Evolutionary conservation across 805 yeast species (phyloP), one percentile per base, ranked within the genome.

Genomic region (Sugiyamaella smithiae): DNA sequence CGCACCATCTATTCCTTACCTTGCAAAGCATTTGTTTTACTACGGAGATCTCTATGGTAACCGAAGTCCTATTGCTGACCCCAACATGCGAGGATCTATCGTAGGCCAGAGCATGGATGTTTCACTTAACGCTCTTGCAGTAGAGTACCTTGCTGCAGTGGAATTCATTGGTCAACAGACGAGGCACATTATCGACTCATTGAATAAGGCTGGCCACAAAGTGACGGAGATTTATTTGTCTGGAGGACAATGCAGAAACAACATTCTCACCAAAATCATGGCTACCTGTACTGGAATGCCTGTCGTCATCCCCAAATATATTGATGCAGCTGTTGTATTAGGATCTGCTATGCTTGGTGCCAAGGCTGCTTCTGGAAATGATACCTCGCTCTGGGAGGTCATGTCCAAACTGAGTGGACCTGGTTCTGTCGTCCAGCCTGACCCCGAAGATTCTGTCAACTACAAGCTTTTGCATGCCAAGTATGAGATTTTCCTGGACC

Each of bases 101-200:
- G 84, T 89, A 56, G 99, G 99, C 2, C 89, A 86, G 61, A 80
- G 91, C 2, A 88, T 93, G 95, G 98, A 93, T 65, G 71, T 78
- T 8, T 82, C 96, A 0, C 72, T 93, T 36, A 88, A 89, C 58
- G 88, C 86, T 53, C 73, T 93, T 57, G 97, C 97, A 0, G 66
- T 88, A 52, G 84, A 81, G 57, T 93, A 93, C 64, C 76, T 90
- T 43, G 97, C 87, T 14, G 96, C 98, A 3, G 88, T 97, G 67
- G 99, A 93, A 70, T 93, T 93, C 60, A 90, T 93, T 66, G 97
- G 96, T 43, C 96, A 89, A 65, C 99, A 93, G 71, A 91, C 98
- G 0, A 81, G 97, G 61, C 99, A 93, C 61, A 93, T 93, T 62
- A 83, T 91, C 29, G 93, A 87, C 57, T 81, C 82, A 53, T 85